These are phyloP conservation scores for Pharnaceum exiguum DNA, from an alignment of 148 eudicot genomes.

Conservation along the genomic window DNA sequence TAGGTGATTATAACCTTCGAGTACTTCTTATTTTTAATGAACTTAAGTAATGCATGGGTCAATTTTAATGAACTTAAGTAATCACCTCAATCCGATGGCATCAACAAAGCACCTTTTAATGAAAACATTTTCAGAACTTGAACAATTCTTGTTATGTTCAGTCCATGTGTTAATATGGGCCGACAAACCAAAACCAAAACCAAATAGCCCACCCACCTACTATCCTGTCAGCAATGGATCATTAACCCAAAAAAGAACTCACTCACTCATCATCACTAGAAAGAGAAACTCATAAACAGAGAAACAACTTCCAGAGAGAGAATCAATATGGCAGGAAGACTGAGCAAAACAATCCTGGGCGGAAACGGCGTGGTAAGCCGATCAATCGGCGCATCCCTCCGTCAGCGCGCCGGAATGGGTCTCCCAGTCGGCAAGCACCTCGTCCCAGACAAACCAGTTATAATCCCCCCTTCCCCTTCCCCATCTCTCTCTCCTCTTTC, in stretches of 20 bases:
- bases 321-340: conserved; percentile 58
- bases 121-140: no score
- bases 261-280: background rate
- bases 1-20: no score
- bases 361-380: conserved; percentile 71
- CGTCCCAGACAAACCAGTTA: conserved; percentile 86
- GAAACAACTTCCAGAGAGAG: background rate
- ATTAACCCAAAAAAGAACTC: background rate
- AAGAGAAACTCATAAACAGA: background rate
- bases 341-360: conserved; percentile 61
- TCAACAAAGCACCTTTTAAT: no score
- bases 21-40: no score
- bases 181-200: no score
- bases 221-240: no score
- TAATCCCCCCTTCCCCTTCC: background rate
- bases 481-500: background rate
- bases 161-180: no score
- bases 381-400: conserved; percentile 58
- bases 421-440: conserved; percentile 90
- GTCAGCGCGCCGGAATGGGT: conserved; percentile 86
- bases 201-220: no score
- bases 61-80: no score
- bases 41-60: no score
- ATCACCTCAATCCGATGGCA: no score
- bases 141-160: no score